phyloP scores from a whole-genome alignment of 2,329 filamentous ascomycete genomes.

The Paracamarosporium sp. region DNA sequence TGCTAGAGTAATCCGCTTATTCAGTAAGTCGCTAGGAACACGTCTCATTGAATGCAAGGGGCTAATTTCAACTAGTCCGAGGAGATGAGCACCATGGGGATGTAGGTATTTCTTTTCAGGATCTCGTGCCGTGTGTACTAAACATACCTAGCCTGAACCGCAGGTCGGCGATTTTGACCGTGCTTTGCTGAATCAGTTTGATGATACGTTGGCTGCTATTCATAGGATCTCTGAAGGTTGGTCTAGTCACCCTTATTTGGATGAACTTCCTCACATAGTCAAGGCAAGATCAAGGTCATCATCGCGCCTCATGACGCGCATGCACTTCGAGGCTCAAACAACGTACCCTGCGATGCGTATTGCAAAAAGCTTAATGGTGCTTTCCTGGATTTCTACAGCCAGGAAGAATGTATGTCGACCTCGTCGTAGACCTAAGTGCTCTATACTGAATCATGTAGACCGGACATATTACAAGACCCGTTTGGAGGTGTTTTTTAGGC shows the following conservation, averaged over 20 bases:
- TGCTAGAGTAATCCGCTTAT: slow-evolving; percentile 40
- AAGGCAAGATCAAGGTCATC: slow-evolving; percentile 44
- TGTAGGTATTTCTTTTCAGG: slow-evolving; percentile 20
- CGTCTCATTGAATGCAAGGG: background rate
- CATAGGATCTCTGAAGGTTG: slow-evolving; percentile 42
- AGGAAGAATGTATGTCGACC: slow-evolving; percentile 28
- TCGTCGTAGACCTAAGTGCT: background rate
- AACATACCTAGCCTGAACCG: slow-evolving; percentile 30
- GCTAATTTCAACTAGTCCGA: slow-evolving; percentile 29
- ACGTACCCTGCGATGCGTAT: slow-evolving; percentile 42
- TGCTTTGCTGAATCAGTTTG: slow-evolving; percentile 40
- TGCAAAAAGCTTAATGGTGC: slow-evolving; percentile 38
- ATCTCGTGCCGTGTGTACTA: background rate
- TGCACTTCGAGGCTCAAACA: slow-evolving; percentile 38
- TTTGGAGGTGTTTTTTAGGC: slow-evolving; percentile 41
- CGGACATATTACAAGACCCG: slow-evolving; percentile 38
- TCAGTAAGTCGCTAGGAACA: slow-evolving; percentile 28
- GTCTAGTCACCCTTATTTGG: background rate
- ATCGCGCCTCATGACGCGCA: slow-evolving; percentile 45
- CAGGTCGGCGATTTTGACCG: slow-evolving; percentile 40
- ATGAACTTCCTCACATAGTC: slow-evolving; percentile 1
- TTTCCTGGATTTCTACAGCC: slow-evolving; percentile 45
- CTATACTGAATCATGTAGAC: slow-evolving; percentile 14
- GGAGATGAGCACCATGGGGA: slow-evolving; percentile 36
- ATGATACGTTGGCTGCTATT: slow-evolving; percentile 43